These are phyloP conservation scores for Solanum rostratum DNA, from an alignment of 257 asterid species.

Conservation along the genomic window DNA sequence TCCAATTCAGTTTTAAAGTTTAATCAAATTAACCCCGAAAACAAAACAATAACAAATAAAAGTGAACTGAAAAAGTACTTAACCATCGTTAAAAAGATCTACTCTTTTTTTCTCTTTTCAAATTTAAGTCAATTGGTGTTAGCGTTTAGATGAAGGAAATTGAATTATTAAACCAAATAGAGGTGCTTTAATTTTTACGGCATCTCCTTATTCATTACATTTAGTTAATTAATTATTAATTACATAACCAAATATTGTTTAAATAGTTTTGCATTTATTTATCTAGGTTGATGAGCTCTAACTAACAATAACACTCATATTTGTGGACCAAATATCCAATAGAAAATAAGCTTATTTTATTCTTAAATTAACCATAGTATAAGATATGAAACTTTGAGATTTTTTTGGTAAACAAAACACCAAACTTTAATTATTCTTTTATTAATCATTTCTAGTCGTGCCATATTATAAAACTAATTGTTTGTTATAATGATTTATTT, in stretches of 20 bases:
- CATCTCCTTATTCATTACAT: neutral
- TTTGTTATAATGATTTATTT: neutral
- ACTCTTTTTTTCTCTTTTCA: neutral
- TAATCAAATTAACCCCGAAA: too few relatives aligned
- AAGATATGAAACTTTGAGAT: neutral
- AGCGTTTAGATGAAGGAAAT: neutral
- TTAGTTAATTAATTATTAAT: neutral
- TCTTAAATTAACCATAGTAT: neutral
- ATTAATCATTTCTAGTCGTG: neutral
- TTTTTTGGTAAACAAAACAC: conserved; percentile 26
- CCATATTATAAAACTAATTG: neutral
- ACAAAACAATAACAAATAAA: too few relatives aligned
- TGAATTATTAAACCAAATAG: neutral
- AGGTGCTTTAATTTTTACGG: neutral
- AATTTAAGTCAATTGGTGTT: neutral
- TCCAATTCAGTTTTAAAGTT: too few relatives aligned
- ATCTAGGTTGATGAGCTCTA: conserved; percentile 23
- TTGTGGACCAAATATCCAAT: neutral
- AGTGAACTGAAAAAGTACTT: too few relatives aligned
- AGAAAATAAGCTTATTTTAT: neutral
- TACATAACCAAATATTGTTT: neutral
- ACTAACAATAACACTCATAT: neutral
- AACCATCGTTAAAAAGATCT: neutral
- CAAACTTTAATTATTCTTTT: conserved; percentile 29
- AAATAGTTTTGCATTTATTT: neutral